A percentile compares a stretch with the other conserved stretches of the same genome.
phyloP scores from a whole-genome alignment of 495 filamentous ascomycete genomes.

The Neurospora sp. region DNA sequence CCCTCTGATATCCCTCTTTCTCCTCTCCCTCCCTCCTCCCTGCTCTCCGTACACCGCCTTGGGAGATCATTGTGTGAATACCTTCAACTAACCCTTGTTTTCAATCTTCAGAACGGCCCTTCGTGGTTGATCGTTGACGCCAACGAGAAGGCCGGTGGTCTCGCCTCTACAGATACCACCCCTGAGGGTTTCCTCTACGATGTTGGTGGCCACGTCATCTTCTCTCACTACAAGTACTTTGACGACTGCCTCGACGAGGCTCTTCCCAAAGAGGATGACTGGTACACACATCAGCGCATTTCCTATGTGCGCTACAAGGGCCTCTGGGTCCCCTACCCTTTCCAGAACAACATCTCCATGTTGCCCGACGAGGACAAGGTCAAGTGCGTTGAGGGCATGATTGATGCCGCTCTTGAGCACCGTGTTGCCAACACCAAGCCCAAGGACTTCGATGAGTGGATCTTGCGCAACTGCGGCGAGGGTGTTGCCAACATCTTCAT shows the following conservation, averaged over 20 bases:
- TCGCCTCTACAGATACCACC: constrained; percentile 93
- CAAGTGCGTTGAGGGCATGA: constrained; percentile 90
- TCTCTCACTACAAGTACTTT: constrained; percentile 99
- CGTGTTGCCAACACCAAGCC: constrained; percentile 85
- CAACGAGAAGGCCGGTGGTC: constrained; percentile 87
- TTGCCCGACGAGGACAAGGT: constrained; percentile 95
- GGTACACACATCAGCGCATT: constrained; percentile 96
- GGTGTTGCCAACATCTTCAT: constrained; percentile 96
- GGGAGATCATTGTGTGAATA: neutral
- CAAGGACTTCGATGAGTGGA: constrained; percentile 97
- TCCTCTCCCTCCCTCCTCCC: constrained; percentile 14
- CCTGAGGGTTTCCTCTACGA: constrained; percentile 98
- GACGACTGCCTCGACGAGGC: constrained; percentile 98
- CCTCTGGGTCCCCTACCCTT: constrained; percentile 96
- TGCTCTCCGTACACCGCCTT: neutral
- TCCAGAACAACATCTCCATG: constrained; percentile 99
- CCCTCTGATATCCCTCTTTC: constrained; percentile 12
- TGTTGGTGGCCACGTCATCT: constrained; percentile 98
- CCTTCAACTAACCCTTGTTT: constrained; percentile 15
- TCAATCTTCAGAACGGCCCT: constrained; percentile 54
- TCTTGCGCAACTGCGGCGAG: constrained; percentile 79
- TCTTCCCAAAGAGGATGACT: constrained; percentile 84
- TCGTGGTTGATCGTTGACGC: constrained; percentile 96
- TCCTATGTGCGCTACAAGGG: constrained; percentile 97
- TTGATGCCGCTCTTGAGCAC: constrained; percentile 81